These are phyloP conservation scores for Aegilops longissima DNA, from an alignment of 176 grass and related monocot genomes.

Conservation along the genomic window DNA sequence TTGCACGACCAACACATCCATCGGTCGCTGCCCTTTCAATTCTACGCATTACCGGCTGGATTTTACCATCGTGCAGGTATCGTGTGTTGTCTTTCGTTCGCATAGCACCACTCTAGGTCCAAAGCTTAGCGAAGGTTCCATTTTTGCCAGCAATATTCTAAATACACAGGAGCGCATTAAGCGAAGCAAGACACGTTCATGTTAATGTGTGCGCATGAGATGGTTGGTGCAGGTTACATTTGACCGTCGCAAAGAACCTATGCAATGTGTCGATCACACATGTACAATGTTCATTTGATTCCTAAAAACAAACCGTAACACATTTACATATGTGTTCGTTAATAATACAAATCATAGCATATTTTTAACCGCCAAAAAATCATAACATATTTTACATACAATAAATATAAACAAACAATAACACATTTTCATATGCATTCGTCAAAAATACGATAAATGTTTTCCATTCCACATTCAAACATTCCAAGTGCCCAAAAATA, in stretches of 20 bases:
- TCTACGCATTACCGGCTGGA: too few species aligned
- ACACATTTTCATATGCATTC: background rate
- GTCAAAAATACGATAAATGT: background rate
- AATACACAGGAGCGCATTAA: too few species aligned
- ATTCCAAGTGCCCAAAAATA: background rate
- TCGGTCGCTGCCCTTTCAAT: too few species aligned
- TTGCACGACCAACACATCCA: too few species aligned
- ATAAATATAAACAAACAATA: background rate
- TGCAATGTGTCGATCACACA: background rate
- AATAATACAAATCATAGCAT: background rate
- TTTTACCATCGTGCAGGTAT: too few species aligned
- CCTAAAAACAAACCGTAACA: background rate
- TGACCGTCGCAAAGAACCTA: rapidly evolving
- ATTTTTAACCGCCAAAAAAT: too few species aligned
- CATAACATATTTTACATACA: background rate
- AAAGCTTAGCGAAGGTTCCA: background rate
- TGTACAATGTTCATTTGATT: background rate
- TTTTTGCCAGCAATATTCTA: background rate
- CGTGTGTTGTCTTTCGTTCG: too few species aligned
- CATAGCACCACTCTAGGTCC: too few species aligned
- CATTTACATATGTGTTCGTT: background rate
- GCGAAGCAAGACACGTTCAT: background rate
- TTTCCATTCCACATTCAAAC: background rate
- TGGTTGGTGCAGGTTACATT: background rate
- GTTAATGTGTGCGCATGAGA: background rate